These are phyloP conservation scores for Lyophyllum shimeji DNA, from an alignment of 768 basidiomycete genomes.

Conservation along the genomic window DNA sequence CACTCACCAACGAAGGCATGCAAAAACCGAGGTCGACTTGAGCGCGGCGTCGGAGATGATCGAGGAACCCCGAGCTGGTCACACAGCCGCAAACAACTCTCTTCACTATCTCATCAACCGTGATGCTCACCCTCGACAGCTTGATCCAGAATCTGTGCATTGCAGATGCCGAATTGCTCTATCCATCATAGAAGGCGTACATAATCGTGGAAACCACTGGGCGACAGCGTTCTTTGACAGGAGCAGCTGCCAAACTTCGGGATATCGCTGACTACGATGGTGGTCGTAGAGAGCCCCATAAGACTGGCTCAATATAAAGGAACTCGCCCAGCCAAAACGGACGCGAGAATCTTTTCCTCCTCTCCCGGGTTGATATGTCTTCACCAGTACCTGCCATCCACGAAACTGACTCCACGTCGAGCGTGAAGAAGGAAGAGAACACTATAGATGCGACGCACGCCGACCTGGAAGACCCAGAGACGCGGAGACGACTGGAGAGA, in stretches of 20 bases:
- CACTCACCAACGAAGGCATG: too few species aligned
- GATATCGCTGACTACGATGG: too few species aligned
- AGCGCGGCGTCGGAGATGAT: too few species aligned
- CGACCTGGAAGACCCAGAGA: conserved; percentile 2
- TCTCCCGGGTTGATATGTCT: background rate
- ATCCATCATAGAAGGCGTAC: background rate
- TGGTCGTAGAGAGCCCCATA: too few species aligned
- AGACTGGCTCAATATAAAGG: background rate
- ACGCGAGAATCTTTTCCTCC: background rate
- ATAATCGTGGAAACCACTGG: background rate
- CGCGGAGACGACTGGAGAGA: conserved; percentile 16
- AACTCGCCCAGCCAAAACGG: background rate
- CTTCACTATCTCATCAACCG: too few species aligned
- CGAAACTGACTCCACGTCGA: background rate
- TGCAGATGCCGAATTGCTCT: background rate
- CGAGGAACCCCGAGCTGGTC: too few species aligned
- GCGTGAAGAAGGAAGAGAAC: background rate
- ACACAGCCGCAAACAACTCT: too few species aligned
- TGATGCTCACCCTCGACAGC: background rate
- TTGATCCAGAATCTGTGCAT: too few species aligned
- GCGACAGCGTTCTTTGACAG: background rate
- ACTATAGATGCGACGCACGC: background rate
- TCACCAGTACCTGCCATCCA: background rate
- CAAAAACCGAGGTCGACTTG: too few species aligned
- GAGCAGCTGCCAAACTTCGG: background rate